Percentiles rank a stretch among this genome's conserved stretches.
Conservation (phyloP, 176 grass and related monocot genomes). For the Lolium perenne region DNA sequence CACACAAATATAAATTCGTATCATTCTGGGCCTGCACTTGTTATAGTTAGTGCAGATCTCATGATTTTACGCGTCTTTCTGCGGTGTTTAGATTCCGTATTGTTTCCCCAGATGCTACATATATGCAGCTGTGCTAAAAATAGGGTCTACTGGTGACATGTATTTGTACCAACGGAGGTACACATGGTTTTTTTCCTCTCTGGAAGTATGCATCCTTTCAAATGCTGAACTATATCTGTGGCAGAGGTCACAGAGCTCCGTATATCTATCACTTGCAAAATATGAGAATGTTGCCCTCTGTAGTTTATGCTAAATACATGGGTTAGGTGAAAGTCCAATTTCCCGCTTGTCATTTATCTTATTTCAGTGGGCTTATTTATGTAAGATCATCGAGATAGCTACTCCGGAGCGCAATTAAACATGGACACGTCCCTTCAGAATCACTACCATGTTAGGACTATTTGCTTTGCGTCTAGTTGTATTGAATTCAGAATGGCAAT, state of each 20-base stretch:
- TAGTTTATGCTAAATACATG: conserved; percentile 23
- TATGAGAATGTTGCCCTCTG: neutral
- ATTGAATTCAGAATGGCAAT: conserved; percentile 27
- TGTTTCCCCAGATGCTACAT: conserved; percentile 23
- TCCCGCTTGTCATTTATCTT: conserved; percentile 16
- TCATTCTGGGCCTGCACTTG: conserved; percentile 20
- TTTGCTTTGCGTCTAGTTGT: conserved; percentile 2
- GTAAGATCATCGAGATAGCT: conserved; percentile 8
- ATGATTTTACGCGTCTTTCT: conserved; percentile 27
- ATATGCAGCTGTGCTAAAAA: neutral
- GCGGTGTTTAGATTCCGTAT: neutral
- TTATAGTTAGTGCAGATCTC: conserved; percentile 27
- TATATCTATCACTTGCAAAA: conserved; percentile 24
- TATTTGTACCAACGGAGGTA: neutral
- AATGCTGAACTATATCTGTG: conserved; percentile 7
- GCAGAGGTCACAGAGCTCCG: conserved; percentile 10
- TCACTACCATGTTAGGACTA: neutral
- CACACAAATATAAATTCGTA: conserved; percentile 1
- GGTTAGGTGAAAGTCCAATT: conserved; percentile 4
- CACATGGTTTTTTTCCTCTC: neutral
- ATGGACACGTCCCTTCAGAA: neutral
- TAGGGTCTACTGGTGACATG: neutral
- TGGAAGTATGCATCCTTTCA: conserved; percentile 3
- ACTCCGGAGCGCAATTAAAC: conserved; percentile 27
- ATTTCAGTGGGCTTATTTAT: conserved; percentile 20